Evolutionary conservation across 768 basidiomycete species (phyloP), one percentile per base, ranked within the genome.

Genomic region (Phanerochaete sordida): DNA sequence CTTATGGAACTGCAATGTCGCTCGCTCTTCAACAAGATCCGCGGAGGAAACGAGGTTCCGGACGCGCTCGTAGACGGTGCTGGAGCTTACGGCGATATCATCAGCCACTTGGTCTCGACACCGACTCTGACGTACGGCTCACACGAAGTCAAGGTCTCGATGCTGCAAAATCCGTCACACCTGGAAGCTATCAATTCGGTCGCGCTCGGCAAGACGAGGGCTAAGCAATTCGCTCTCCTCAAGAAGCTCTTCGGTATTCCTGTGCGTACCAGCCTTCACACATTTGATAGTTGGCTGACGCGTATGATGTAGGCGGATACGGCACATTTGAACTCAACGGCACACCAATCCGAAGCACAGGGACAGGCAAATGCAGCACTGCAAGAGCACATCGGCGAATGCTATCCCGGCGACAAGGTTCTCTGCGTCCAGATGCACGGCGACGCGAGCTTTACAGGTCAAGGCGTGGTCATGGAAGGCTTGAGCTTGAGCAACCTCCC

Each of bases 361-460:
- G 67, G 39, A 28, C 26, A 24, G 16, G 45, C 28, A 58, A 61
- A 54, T 21, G 53, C 53, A 3, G 53, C 57, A 24, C 33, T 58
- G 24, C 28, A 35, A 11, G 55, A 54, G 37, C 27, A 61, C 12
- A 65, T 70, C 8, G 73, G 72, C 11, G 74, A 74, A 19, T 81
- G 78, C 53, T 63, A 66, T 62, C 73, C 82, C 0, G 81, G 91
- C 1, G 85, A 87, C 70, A 82, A 80, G 66, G 95, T 88, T 2
- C 87, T 96, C 84, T 93, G 89, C 62, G 87, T 96, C 0, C 92
- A 95, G 66, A 72, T 97, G 49, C 95, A 96, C 63, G 95, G 95
- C 2, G 95, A 97, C 70, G 93, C 91, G 1, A 92, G 90, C 59
- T 95, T 96, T 68, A 83, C 89, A 0, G 95, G 94, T 0, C 95